Evolutionary conservation across 257 asterid genomes (phyloP).

Genomic region (Fraxinus americana): DNA sequence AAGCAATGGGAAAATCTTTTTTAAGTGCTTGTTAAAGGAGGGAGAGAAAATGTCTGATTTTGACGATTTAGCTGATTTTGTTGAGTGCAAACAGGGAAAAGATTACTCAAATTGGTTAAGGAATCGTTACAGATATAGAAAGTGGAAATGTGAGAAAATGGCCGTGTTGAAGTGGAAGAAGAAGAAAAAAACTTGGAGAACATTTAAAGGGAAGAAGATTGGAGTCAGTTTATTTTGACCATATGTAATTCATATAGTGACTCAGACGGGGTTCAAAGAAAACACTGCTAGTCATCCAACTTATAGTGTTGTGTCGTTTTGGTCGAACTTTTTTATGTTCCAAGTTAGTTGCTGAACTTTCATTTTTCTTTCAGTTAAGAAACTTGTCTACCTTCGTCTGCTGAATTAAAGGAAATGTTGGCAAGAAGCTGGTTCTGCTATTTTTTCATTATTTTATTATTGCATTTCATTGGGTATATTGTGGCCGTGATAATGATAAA

Average conservation of each 20-base stretch:
- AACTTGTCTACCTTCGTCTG: not conserved
- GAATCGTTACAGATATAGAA: slow-evolving; percentile 54
- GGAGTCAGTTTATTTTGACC: not conserved
- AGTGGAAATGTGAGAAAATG: slow-evolving; percentile 54
- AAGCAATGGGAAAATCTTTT: slow-evolving; percentile 64
- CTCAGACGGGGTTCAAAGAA: not conserved
- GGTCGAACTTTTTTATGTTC: not conserved
- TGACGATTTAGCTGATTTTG: slow-evolving; percentile 63
- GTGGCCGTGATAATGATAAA: not conserved
- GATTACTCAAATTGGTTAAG: slow-evolving; percentile 69
- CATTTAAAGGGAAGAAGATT: slow-evolving; percentile 31
- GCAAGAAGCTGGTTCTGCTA: not conserved
- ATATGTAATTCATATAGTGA: not conserved
- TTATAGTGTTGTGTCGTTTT: not conserved
- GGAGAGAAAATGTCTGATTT: slow-evolving; percentile 27
- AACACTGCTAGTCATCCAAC: not conserved
- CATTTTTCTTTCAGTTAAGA: not conserved
- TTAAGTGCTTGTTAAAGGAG: slow-evolving; percentile 40
- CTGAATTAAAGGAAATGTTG: not conserved
- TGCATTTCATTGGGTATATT: no score
- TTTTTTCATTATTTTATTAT: not conserved
- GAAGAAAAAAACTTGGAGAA: slow-evolving; percentile 60
- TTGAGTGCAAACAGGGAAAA: slow-evolving; percentile 71
- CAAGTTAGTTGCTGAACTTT: not conserved
- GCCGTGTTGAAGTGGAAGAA: slow-evolving; percentile 68